Evolutionary conservation across 768 basidiomycete genomes (phyloP), one percentile per base, ranked within the genome.

Genomic region (Tulasnella sp.): DNA sequence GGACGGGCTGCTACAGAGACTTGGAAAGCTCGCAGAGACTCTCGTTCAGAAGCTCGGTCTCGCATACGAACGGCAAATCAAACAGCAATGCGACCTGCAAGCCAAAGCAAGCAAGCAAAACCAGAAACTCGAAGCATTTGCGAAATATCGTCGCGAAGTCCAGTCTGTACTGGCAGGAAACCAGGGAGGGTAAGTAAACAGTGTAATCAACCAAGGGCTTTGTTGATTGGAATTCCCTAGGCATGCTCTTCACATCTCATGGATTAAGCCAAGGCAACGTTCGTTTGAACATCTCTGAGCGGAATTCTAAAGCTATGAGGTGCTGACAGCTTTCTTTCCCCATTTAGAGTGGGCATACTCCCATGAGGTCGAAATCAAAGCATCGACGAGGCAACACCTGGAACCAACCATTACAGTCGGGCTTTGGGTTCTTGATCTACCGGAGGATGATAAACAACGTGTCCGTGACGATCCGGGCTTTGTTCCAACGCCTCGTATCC

Each of bases 381-480:
- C 64, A 3, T 69, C 64, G 14, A 28, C n/a, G 6, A 31, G 64
- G n/a, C 12, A 14, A 14, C 64, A 14, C 28, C 28, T 31, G n/a
- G 64, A 69, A 1, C 64, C 64, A 3, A 28, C 64, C 28, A 28
- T 69, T 37, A 69, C 22, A 34, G 9, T 14, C 22, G 14, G n/a
- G 24, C n/a, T 89, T 3, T 82, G 85, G 60, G 54, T 79, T 6
- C 75, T 89, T 11, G 83, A 86, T 16, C 80, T 89, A 22, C 85
- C 85, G 0, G 84, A 85, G 20, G 86, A 87, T 7, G 86, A 89
- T 77, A 84, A 18, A 42, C 31, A 34, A 14, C n/a, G 22, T 16
- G 24, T 76, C 40, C 20, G 41, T 8, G 79, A 80, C 5, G 37
- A 80, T 64, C 46, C 46, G 9, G 22, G n/a, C 24, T 41, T 48